phyloP scores from a whole-genome alignment of 371 early-diverging fungal species.

The Mortierella sp. region DNA sequence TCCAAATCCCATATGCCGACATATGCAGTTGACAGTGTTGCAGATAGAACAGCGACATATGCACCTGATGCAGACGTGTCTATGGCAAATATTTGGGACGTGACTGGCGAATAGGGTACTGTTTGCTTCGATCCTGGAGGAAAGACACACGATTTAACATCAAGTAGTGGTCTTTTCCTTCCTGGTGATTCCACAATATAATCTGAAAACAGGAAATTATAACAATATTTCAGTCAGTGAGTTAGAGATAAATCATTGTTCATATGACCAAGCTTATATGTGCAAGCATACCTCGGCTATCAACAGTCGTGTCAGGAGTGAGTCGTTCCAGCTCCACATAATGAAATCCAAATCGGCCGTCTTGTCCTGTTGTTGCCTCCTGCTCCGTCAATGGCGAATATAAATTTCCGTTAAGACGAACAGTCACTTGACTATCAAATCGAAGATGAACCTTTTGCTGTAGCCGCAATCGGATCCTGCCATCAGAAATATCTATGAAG shows the following conservation, averaged over 20 bases:
- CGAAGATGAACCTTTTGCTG: slow-evolving; percentile 27
- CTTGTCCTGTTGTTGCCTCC: not conserved
- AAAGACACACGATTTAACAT: slow-evolving; percentile 11
- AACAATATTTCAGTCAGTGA: not conserved
- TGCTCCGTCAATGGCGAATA: not conserved
- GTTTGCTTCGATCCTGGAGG: not conserved
- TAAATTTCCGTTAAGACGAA: slow-evolving; percentile 9
- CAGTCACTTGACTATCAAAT: slow-evolving; percentile 5
- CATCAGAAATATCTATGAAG: not conserved
- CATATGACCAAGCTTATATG: too few relatives aligned
- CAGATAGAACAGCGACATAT: slow-evolving; percentile 19
- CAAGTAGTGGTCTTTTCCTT: slow-evolving; percentile 6
- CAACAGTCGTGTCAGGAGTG: not conserved
- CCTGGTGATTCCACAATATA: slow-evolving; percentile 23
- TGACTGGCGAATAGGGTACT: not conserved
- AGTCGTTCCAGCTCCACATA: slow-evolving; percentile 21
- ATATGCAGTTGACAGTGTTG: slow-evolving; percentile 5
- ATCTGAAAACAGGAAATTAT: not conserved
- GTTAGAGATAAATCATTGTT: too few relatives aligned
- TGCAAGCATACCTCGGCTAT: not conserved
- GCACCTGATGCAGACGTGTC: slow-evolving; percentile 11
- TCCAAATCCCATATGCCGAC: slow-evolving; percentile 18
- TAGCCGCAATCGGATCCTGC: slow-evolving; percentile 8
- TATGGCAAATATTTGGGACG: slow-evolving; percentile 23
- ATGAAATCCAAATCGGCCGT: slow-evolving; percentile 13